These are phyloP conservation scores for Scedosporium apiospermum DNA, from an alignment of 2,329 filamentous ascomycete species.

Conservation along the genomic window DNA sequence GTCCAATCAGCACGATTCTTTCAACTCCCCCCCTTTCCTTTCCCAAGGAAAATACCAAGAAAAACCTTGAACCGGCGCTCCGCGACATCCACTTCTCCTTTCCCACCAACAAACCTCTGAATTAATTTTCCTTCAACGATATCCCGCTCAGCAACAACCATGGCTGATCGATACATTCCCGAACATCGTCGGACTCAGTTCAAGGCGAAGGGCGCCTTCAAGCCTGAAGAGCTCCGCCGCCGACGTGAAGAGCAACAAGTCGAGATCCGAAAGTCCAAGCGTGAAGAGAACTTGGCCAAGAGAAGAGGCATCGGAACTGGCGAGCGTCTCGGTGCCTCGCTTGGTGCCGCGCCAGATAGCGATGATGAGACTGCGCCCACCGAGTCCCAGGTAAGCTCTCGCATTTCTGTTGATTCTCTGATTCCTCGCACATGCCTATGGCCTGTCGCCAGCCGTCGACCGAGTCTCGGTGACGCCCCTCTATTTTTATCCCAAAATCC, in stretches of 20 bases:
- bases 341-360: conserved; percentile 87
- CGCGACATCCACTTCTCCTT: not conserved
- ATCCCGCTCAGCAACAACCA: conserved; percentile 34
- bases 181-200: conserved; percentile 98
- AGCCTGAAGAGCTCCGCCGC: conserved; percentile 95
- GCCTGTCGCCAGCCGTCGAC: conserved; percentile 1
- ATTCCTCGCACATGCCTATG: conserved; percentile 8
- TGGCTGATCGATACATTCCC: conserved; percentile 98
- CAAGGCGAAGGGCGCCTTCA: conserved; percentile 99
- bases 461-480: not conserved
- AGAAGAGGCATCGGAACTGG: conserved; percentile 83
- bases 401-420: conserved; percentile 10
- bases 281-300: conserved; percentile 98
- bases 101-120: not conserved
- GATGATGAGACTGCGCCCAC: conserved; percentile 94
- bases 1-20: conserved; percentile 2
- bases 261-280: conserved; percentile 96
- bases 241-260: conserved; percentile 99
- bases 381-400: conserved; percentile 78
- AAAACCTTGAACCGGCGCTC: not conserved
- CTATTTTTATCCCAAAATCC: no score
- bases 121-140: conserved; percentile 7
- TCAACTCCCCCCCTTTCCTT: not conserved
- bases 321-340: conserved; percentile 69
- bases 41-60: not conserved